These are phyloP conservation scores for Asterionellopsis glacialis DNA, from an alignment of 108 stramenopile genomes.

Conservation along the genomic window DNA sequence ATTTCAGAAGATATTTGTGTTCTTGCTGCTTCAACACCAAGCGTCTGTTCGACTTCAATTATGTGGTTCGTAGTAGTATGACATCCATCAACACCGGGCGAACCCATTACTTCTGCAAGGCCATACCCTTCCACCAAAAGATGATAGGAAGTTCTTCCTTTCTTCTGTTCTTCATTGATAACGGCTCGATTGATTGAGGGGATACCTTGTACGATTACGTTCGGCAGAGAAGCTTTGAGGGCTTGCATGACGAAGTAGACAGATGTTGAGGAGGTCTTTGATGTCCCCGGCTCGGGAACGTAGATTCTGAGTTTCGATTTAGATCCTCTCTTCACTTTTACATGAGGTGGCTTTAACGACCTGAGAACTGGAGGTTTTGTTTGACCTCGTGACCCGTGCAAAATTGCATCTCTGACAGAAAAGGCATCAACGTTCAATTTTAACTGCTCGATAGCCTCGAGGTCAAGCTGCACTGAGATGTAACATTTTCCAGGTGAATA, in stretches of 20 bases:
- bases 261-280: conserved; percentile 10
- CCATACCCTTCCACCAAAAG: conserved; percentile 97
- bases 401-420: conserved; percentile 76
- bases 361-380: conserved; percentile 77
- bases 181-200: conserved; percentile 93
- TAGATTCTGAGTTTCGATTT: conserved; percentile 76
- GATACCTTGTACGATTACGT: conserved; percentile 95
- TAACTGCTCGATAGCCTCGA: conserved; percentile 82
- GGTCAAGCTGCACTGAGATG: conserved; percentile 91
- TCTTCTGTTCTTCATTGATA: conserved; percentile 90
- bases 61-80: conserved; percentile 94
- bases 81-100: conserved; percentile 89
- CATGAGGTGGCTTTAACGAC: conserved; percentile 61
- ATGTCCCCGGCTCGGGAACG: conserved; percentile 42
- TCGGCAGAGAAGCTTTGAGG: conserved; percentile 86
- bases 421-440: conserved; percentile 86
- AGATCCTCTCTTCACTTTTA: conserved; percentile 62
- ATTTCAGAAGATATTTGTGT: conserved; percentile 90
- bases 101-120: conserved; percentile 92
- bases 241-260: conserved; percentile 89
- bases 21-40: conserved; percentile 98
- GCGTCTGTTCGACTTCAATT: conserved; percentile 87
- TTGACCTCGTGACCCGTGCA: conserved; percentile 63
- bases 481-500: conserved; percentile 74
- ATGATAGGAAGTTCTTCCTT: conserved; percentile 72